Evolutionary conservation across 225 moss, liverwort and hornwort species (phyloP), one percentile per base, ranked within the genome.

Genomic region (Polytrichum formosum): DNA sequence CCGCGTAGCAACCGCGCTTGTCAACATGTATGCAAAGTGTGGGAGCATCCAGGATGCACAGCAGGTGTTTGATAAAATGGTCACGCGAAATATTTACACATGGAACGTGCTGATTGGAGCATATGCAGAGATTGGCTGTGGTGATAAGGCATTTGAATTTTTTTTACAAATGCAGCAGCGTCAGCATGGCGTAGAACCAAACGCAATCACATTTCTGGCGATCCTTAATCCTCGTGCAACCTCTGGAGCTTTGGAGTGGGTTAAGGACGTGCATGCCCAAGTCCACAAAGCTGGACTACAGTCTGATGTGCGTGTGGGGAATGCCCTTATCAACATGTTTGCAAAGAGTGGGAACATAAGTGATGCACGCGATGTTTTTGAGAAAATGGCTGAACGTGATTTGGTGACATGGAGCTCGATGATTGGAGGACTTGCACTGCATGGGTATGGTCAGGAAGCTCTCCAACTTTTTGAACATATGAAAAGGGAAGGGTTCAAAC

Each of bases 21-120:
- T 80, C 27, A 65, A 67, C 62, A 80, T 80, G 79, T 80, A 80
- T 35, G 75, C 61, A 1, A 80, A 71, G 27, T 75, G 79, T 75
- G 75, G 75, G 56, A 71, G 67, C 28, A 28, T 75, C 21, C 65
- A 58, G 23, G 71, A 71, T 63, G 75, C 79, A 16, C 67, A 61
- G 16, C 61, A 70, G 23, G 27, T 81, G 31, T 63, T 80, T 35
- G 37, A 60, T n/a, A 62, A 17, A 4, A 71, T 80, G 71, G 28
- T 29, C 33, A 27, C 26, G 26, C 54, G 53, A 28, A 69, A 70
- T 70, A 53, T 66, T 16, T 37, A 70, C 5, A 66, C 67, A 21
- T 75, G 65, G 19, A 61, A 64, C 63, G 53, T 70, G 25, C 18
- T 79, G 35, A 74, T 74, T 21, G 62, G 26, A 20, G 74, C 71